Evolutionary conservation across 1,139 yeast genomes (phyloP).

Genomic region (Candida sp.): DNA sequence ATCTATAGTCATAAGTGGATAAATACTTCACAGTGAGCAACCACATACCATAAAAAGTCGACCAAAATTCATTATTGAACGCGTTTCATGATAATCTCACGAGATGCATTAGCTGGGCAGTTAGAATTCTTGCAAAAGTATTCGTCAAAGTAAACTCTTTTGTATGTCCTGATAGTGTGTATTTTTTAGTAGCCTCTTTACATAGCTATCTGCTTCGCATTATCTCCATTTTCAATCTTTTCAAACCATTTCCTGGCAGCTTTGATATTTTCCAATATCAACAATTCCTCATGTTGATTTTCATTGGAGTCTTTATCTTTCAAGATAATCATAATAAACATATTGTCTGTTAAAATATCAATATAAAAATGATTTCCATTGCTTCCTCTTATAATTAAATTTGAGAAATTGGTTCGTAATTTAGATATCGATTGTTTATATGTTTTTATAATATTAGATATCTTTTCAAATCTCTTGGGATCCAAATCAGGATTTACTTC

Average conservation of each 20-base stretch:
- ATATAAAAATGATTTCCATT: constrained; percentile 64
- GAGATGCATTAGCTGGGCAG: too few species aligned
- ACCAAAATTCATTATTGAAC: too few species aligned
- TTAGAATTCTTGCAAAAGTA: too few species aligned
- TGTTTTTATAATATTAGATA: constrained; percentile 89
- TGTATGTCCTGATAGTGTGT: background rate
- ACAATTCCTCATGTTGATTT: constrained; percentile 50
- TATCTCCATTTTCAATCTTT: constrained; percentile 38
- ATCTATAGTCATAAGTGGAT: too few species aligned
- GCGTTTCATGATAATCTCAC: too few species aligned
- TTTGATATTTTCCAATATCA: constrained; percentile 63
- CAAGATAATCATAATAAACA: constrained; percentile 72
- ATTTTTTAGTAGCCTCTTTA: background rate
- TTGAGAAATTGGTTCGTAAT: constrained; percentile 79
- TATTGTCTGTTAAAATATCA: constrained; percentile 69
- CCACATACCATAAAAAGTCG: too few species aligned
- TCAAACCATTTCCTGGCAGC: constrained; percentile 70
- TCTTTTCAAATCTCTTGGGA: constrained; percentile 92
- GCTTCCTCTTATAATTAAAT: constrained; percentile 71
- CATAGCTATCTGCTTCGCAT: background rate
- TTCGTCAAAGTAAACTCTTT: background rate
- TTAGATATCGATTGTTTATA: constrained; percentile 92
- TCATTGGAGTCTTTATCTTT: constrained; percentile 26
- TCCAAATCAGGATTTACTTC: constrained; percentile 39
- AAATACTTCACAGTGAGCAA: too few species aligned